A percentile compares a stretch with the other conserved stretches of the same genome.
phyloP scores from a whole-genome alignment of 2,329 filamentous ascomycete species.

The Sporothrix inflata region DNA sequence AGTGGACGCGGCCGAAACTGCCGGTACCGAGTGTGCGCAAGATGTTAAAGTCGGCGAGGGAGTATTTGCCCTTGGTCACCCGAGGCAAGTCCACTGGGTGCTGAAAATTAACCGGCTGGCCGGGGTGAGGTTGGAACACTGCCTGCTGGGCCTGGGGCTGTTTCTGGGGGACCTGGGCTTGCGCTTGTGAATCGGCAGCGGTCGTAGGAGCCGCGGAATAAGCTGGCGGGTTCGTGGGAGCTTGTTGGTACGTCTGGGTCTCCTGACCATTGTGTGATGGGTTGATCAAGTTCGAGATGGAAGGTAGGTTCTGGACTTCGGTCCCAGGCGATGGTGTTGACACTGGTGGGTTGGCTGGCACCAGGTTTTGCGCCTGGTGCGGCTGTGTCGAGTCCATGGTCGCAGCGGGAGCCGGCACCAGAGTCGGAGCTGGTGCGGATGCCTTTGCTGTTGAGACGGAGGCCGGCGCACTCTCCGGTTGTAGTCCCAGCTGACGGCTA shows the following conservation, averaged over 20 bases:
- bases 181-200: slow-evolving; percentile 5
- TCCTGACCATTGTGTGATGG: slow-evolving; percentile 52
- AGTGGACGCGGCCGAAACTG: slow-evolving; percentile 93
- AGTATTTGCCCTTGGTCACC: slow-evolving; percentile 96
- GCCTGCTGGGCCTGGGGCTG: slow-evolving; percentile 40
- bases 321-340: slow-evolving; percentile 47
- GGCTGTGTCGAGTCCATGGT: slow-evolving; percentile 42
- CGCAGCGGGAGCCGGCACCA: slow-evolving; percentile 36
- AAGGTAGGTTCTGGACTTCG: slow-evolving; percentile 71
- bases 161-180: slow-evolving; percentile 13
- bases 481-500: slow-evolving; percentile 34
- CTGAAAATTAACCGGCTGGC: slow-evolving; percentile 33
- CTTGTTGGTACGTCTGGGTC: slow-evolving; percentile 39
- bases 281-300: slow-evolving; percentile 84
- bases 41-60: slow-evolving; percentile 85
- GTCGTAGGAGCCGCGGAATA: not conserved
- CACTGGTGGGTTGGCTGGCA: slow-evolving; percentile 37
- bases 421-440: slow-evolving; percentile 34
- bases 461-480: slow-evolving; percentile 38
- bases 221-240: slow-evolving; percentile 25
- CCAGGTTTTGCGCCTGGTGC: slow-evolving; percentile 35
- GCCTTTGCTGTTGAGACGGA: slow-evolving; percentile 38
- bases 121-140: slow-evolving; percentile 35
- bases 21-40: slow-evolving; percentile 92
- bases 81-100: slow-evolving; percentile 49